Base-by-base conservation (phyloP, 345 rosid genomes). In the Hypericum perforatum region DNA sequence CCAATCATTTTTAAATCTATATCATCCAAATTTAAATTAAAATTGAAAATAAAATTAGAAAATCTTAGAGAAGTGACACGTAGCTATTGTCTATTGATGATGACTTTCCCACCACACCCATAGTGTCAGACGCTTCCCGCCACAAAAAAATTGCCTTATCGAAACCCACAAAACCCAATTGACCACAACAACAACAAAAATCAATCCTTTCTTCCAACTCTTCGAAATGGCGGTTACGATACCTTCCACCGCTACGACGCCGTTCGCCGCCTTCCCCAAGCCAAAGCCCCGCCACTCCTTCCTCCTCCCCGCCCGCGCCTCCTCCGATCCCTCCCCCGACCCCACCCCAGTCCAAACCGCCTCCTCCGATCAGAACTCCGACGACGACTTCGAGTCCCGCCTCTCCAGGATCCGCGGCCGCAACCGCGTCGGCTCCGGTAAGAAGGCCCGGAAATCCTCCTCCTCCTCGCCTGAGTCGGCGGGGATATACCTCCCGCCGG, bases 401-500 rank as follows among this genome's bases (percentile, higher is more conserved):
- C 82, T 91, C 65, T 74, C 94, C 3, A 78, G 63, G 55, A 72
- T 82, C 63, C 67, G 95, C 6, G 70, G 75, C 71, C 77, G 78
- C 7, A 82, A 81, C 73, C 74, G 94, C 37, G 79, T 77, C 56
- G 95, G 90, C 2, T 67, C 75, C 7, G 98, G 96, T 0, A 92
- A 83, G 76, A 92, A 92, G 59, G 98, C 96, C 40, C 77, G 94
- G 41, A 88, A 88, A 60, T 63, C 79, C 16, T 9, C 70, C 8
- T n/a, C 74, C 0, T 63, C 84, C 0, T 59, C 56, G 53, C 43
- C 64, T 11, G 70, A 65, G 5, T 64, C 78, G 14, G 75, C 41
- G 54, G 65, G 66, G 6, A 57, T 83, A 29, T 85, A 74, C 73
- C 68, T 85, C 39, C 96, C 96, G 41, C 86, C 95, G 47, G 95